Evolutionary conservation across 164 flowering plant species (phyloP), one percentile per base, ranked within the genome.

Genomic region (Litsea cubeba): DNA sequence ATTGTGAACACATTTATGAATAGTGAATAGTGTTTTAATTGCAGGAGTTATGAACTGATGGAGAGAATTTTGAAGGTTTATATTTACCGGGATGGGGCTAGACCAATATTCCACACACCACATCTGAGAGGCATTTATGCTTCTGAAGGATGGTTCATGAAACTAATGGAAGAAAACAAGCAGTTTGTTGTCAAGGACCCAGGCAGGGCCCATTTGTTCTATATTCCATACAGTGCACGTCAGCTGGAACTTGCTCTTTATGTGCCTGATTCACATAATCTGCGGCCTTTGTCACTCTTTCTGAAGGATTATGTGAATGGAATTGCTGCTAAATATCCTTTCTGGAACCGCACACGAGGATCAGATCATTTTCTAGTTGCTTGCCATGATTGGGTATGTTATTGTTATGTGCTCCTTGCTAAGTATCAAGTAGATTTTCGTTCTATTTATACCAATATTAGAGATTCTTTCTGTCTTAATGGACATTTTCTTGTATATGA

Each of bases 131-230:
- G 81, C 20, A 79, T 79, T 63, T 79, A 79, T 75, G 78, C 81
- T 68, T 79, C 81, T 18, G 81, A 79, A 57, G 81, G 81, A 75
- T 79, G 81, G 81, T 79, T 79, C 40, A 79, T 79, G 81, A 79
- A 72, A 69, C 17, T 69, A 25, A 62, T 79, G 64, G 73, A 79
- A 51, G 81, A 69, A 69, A 72, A 72, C 73, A 69, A 51, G 77
- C 81, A 75, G 58, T 79, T 79, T 64, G 78, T 76, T 18, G 72
- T 76, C 11, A 69, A 74, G 49, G 81, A 79, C 54, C 81, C 81
- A 32, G 69, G 57, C 7, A 75, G 50, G 67, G 81, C 81, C 2
- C 81, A 79, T 64, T 69, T 79, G 20, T 79, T 79, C 69, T 79
- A 79, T 64, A 68, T 79, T 40, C 81, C 81, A 7, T 79, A 79